Base-by-base conservation (phyloP, 176 grass and related monocot species). In the Cymbopogon citratus region DNA sequence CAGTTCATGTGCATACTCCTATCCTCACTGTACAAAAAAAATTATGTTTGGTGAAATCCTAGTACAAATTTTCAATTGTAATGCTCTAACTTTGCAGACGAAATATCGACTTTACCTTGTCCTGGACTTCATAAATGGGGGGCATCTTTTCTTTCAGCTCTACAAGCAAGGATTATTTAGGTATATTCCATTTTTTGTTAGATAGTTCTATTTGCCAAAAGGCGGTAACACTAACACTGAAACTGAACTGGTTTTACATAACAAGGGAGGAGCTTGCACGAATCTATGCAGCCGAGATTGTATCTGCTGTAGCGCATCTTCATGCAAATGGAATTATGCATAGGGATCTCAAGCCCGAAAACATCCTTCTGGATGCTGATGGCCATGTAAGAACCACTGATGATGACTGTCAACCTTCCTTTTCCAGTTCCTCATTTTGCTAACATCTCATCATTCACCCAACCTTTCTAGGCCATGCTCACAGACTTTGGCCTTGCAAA, bases 271-370 rank as follows among this genome's bases (percentile, higher is more conserved):
- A 98, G 80, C 92, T 95, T 75, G 92, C 96, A 65, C 85, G 92
- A 52, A 84, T 93, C 67, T 98, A 98, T 77, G 83, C 96, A 1
- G 92, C 96, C 80, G 96, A 98, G 84, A 95, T 98, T 86, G 83
- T 98, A 27, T 98, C 90, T 45, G 92, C 96, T 77, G 92, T 98
- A 19, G 78, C 85, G 13, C 92, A 98, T 66, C 96, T 98, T 86
- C 96, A 98, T 85, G 89, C 69, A 14, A 98, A 90, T 79, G 90
- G 92, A 35, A 83, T 98, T 79, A 98, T 98, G 96, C 96, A 98
- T 87, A 91, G 96, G 79, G 96, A 98, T 80, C 96, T 98, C 43
- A 98, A 98, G 84, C 96, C 96, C 1, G 92, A 98, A 85, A 98
- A 98, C 79, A 93, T 98, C 79, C 87, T 98, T 27, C 65, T 98